phyloP scores from a whole-genome alignment of 2,329 filamentous ascomycete species.

The Fulvia fulva region DNA sequence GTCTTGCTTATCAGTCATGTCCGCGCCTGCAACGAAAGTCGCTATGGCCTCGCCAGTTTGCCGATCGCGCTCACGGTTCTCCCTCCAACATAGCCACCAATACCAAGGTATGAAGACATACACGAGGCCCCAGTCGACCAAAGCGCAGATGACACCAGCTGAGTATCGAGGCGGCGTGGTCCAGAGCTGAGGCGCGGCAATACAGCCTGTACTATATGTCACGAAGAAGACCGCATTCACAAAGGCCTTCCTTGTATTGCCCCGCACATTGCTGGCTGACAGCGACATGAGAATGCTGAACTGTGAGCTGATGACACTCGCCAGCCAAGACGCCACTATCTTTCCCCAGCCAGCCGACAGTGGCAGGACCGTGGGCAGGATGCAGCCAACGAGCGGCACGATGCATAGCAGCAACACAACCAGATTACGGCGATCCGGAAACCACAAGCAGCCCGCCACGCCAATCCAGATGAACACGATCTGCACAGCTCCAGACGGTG shows the following conservation, averaged over 20 bases:
- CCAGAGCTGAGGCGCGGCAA: constrained; percentile 49
- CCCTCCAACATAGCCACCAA: constrained; percentile 34
- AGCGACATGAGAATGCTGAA: constrained; percentile 43
- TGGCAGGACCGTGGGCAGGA: constrained; percentile 44
- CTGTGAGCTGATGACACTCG: constrained; percentile 44
- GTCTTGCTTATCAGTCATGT: constrained; percentile 39
- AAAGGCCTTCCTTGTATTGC: constrained; percentile 49
- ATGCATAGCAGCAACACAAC: constrained; percentile 41
- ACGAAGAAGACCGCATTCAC: constrained; percentile 51
- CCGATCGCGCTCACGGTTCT: constrained; percentile 34
- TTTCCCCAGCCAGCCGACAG: constrained; percentile 44
- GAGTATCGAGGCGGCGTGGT: constrained; percentile 43
- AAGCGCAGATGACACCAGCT: constrained; percentile 44
- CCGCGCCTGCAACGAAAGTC: constrained; percentile 19
- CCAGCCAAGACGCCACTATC: constrained; percentile 48
- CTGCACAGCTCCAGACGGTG: constrained; percentile 49
- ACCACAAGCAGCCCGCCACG: constrained; percentile 37
- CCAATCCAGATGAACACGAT: constrained; percentile 47
- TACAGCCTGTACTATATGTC: constrained; percentile 47
- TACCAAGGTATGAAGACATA: constrained; percentile 34
- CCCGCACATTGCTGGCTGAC: constrained; percentile 48
- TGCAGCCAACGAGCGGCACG: constrained; percentile 43
- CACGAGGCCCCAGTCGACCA: constrained; percentile 44
- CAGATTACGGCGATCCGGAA: constrained; percentile 40
- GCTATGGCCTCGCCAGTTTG: constrained; percentile 6